Base-by-base conservation (phyloP, 768 basidiomycete species). In the Psilocybe tampanensis region DNA sequence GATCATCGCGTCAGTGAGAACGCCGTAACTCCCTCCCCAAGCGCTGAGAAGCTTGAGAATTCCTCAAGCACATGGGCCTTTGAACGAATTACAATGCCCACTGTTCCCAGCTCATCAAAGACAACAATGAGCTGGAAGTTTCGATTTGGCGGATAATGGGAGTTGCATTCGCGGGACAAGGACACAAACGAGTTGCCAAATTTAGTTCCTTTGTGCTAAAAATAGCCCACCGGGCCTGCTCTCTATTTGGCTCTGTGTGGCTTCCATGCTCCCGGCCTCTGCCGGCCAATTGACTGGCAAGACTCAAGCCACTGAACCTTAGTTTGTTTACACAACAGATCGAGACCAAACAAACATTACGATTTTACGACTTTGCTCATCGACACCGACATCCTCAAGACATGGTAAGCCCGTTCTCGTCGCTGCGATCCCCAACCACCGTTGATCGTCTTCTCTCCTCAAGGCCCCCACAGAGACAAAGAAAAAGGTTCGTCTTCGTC, bases 381-480 rank as follows among this genome's bases (percentile, higher is more conserved):
- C 80, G 80, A 81, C 79, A 68, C 74, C 78, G 74, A 82, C 79
- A 78, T 77, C 82, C 73, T 76, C 84, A 88, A 85, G 80, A 84
- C 78, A 87, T 89, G 86, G 86, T 88, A 59, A 66, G 85, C 64
- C 58, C 51, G 44, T 36, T 58, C 32, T 44, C 60, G 32, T 19
- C 44, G 60, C 58, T 45, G 47, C 26, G 26, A n/a, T 12, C 24
- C 18, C 24, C 21, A 43, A 21, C 56, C 34, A 26, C 47, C 42
- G 29, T 56, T 58, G 53, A 58, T 54, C 29, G 21, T 50, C 32
- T 42, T 26, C 24, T 19, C 8, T 12, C 42, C 12, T 58, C 41
- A 67, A 86, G 85, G 86, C 74, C 66, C 78, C 80, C 57, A 69
- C 74, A 60, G 70, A 70, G 64, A 73, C 73, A 60, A 82, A 80